phyloP scores from a whole-genome alignment of 192 early-diverging fungal species.

The Coemansia sp. region DNA sequence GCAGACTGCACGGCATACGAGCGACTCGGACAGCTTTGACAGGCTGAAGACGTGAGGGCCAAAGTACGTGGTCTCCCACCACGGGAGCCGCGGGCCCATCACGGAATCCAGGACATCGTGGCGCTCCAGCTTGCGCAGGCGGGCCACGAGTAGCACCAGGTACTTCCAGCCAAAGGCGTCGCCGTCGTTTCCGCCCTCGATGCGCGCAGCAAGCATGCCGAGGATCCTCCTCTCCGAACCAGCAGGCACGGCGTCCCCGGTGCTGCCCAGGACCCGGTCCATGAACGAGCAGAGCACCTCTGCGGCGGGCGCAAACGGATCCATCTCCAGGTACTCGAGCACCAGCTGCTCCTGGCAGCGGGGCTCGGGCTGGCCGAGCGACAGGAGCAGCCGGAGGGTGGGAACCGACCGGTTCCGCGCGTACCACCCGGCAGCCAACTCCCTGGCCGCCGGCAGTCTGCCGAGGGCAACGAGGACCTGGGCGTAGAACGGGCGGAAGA shows the following conservation, averaged over 20 bases:
- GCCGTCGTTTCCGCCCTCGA: slow-evolving; percentile 27
- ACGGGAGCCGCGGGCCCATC: slow-evolving; percentile 21
- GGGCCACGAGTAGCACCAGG: slow-evolving; percentile 9
- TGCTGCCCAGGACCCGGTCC: background rate
- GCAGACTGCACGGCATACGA: slow-evolving; percentile 29
- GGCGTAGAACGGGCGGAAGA: slow-evolving; percentile 28
- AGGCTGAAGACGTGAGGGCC: slow-evolving; percentile 5
- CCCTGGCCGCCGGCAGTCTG: slow-evolving; percentile 1
- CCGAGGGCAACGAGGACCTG: slow-evolving; percentile 38
- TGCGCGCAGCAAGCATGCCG: slow-evolving; percentile 21
- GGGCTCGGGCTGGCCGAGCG: slow-evolving; percentile 10
- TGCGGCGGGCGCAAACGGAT: slow-evolving; percentile 26
- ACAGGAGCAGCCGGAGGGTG: slow-evolving; percentile 33
- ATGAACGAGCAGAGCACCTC: slow-evolving; percentile 20
- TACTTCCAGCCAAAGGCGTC: slow-evolving; percentile 29
- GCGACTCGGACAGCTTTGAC: background rate
- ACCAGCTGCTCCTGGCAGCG: slow-evolving; percentile 16
- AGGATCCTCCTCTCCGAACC: slow-evolving; percentile 11
- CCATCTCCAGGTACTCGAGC: slow-evolving; percentile 40
- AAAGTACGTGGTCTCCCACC: slow-evolving; percentile 39
- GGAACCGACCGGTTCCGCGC: slow-evolving; percentile 5
- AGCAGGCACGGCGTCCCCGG: background rate
- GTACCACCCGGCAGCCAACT: slow-evolving; percentile 14
- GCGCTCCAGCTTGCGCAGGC: background rate
- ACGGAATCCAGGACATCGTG: slow-evolving; percentile 7